Evolutionary conservation across 768 basidiomycete genomes (phyloP).

Genomic region (Leccinum variicolor): DNA sequence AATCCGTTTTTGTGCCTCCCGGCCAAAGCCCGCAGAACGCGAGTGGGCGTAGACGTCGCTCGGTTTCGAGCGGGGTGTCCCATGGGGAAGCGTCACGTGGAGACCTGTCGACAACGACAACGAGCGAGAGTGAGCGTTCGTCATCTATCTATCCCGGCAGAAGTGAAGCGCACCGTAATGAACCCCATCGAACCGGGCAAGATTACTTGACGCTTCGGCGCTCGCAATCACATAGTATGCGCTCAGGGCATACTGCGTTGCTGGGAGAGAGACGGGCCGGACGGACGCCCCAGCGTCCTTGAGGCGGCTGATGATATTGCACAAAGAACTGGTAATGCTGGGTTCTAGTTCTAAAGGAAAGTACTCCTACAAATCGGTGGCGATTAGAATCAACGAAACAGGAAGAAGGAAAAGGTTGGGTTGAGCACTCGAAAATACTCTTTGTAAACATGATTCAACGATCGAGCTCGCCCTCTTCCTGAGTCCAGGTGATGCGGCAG

Average conservation of each 20-base stretch:
- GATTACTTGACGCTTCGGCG: slow-evolving; percentile 90
- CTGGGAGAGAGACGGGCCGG: slow-evolving; percentile 70
- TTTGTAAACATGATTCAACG: slow-evolving; percentile 14
- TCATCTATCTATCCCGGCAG: not conserved
- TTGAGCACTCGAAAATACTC: not conserved
- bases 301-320: slow-evolving; percentile 42
- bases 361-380: slow-evolving; percentile 52
- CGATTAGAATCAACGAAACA: not conserved
- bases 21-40: slow-evolving; percentile 72
- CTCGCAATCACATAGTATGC: slow-evolving; percentile 96
- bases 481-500: slow-evolving; percentile 48
- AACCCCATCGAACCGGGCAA: slow-evolving; percentile 87
- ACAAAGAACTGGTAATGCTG: slow-evolving; percentile 43
- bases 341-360: slow-evolving; percentile 67
- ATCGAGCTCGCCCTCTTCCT: slow-evolving; percentile 35
- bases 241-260: slow-evolving; percentile 70
- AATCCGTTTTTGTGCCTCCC: slow-evolving; percentile 83
- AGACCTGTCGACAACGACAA: slow-evolving; percentile 40
- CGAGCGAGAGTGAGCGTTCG: not conserved
- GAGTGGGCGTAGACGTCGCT: slow-evolving; percentile 60
- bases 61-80: slow-evolving; percentile 44
- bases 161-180: slow-evolving; percentile 60
- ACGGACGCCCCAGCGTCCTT: slow-evolving; percentile 58
- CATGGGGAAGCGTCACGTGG: slow-evolving; percentile 42
- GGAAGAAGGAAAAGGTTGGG: not conserved